A percentile compares a stretch with the other conserved stretches of the same genome.
phyloP scores from a whole-genome alignment of 805 yeast species.

The Myxozyma sirexii region DNA sequence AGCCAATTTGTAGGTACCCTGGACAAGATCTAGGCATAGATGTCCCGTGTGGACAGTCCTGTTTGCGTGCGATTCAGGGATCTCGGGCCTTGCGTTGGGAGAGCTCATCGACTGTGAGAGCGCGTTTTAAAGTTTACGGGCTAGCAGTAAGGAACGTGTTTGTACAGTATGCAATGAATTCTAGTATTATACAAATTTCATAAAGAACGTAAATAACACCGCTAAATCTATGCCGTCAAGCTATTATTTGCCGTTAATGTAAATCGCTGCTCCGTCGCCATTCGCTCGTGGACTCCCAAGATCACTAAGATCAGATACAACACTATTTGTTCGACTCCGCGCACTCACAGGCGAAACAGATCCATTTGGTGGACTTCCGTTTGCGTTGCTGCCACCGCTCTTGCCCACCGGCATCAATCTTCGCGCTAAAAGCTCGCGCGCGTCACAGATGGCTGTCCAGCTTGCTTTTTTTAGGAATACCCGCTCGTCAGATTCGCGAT shows the following conservation, averaged over 20 bases:
- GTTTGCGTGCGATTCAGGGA: no score
- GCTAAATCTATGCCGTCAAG: no score
- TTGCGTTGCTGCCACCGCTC: background rate
- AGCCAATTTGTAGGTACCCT: no score
- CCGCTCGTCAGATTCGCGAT: conserved; percentile 33
- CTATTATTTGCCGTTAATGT: background rate
- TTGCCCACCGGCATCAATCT: conserved; percentile 7
- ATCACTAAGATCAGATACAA: background rate
- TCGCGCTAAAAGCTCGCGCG: conserved; percentile 17
- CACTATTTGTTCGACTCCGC: conserved; percentile 8
- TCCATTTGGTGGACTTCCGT: background rate
- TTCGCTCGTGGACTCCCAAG: conserved; percentile 1
- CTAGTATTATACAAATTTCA: no score
- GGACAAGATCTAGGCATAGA: no score
- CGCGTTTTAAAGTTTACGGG: no score
- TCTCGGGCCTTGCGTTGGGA: no score
- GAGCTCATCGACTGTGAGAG: no score
- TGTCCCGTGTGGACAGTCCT: no score
- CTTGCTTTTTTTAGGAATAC: conserved; percentile 27
- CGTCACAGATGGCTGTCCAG: conserved; percentile 24
- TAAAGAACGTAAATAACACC: no score
- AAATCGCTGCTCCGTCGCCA: background rate
- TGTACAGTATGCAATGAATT: no score
- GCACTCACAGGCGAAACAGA: background rate
- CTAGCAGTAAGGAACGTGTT: no score